Evolutionary conservation across 139 green algal species (phyloP).

Genomic region (Chlorella sp.): DNA sequence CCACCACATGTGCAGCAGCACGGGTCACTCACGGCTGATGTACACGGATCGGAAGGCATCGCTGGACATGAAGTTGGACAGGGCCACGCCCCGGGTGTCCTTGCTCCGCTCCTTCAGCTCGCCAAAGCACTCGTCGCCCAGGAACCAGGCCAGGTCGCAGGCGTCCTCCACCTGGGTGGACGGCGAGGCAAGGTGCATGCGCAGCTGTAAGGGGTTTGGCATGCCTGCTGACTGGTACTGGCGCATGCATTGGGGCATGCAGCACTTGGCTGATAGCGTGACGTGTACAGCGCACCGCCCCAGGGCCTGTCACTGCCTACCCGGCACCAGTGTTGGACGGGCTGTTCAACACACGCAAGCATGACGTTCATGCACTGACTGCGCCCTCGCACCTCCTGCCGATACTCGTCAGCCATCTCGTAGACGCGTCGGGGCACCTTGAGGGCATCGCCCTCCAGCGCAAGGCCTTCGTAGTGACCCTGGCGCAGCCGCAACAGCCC

Average conservation of each 20-base stretch:
- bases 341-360: too few relatives aligned
- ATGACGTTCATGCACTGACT: too few relatives aligned
- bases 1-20: too few relatives aligned
- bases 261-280: too few relatives aligned
- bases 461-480: background rate
- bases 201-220: too few relatives aligned
- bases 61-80: constrained; percentile 13
- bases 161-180: background rate
- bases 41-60: background rate
- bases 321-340: too few relatives aligned
- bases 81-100: constrained; percentile 3
- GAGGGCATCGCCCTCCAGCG: background rate
- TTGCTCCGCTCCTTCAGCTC: background rate
- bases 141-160: constrained; percentile 1
- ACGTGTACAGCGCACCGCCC: too few relatives aligned
- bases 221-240: too few relatives aligned
- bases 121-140: constrained; percentile 6
- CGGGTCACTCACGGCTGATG: background rate
- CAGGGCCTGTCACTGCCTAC: too few relatives aligned
- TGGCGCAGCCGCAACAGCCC: background rate
- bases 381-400: background rate
- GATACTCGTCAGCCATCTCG: background rate
- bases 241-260: too few relatives aligned
- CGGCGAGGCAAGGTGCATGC: background rate
- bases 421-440: background rate